These are phyloP conservation scores for Thelonectria discophora DNA, from an alignment of 2,329 filamentous ascomycete genomes.

Conservation along the genomic window DNA sequence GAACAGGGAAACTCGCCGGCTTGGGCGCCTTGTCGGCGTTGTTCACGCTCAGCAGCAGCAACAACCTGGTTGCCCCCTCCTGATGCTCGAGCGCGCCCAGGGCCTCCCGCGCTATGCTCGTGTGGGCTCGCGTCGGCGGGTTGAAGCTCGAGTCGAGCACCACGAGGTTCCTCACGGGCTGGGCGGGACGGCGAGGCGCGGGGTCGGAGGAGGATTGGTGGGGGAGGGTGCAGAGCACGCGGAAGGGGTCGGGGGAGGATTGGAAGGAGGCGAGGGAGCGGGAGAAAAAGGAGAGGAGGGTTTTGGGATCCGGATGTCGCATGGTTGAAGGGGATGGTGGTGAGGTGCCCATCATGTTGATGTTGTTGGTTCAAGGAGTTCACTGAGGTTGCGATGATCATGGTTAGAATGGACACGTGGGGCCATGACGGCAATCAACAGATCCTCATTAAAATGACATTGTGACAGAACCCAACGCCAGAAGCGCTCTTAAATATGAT, in stretches of 20 bases:
- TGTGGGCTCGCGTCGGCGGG: conserved; percentile 70
- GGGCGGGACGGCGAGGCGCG: conserved; percentile 34
- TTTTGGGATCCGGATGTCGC: conserved; percentile 35
- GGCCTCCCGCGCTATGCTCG: conserved; percentile 64
- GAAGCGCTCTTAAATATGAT: conserved; percentile 1
- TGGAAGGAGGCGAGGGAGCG: conserved; percentile 57
- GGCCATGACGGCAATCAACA: conserved; percentile 5
- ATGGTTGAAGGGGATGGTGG: conserved; percentile 22
- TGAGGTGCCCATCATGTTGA: conserved; percentile 11
- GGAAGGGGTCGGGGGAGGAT: conserved; percentile 53
- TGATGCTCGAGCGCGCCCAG: conserved; percentile 35
- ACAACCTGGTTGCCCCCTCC: conserved; percentile 49
- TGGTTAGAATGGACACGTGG: conserved; percentile 24
- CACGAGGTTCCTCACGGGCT: conserved; percentile 52
- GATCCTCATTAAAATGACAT: neutral
- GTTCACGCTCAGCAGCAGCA: conserved; percentile 69
- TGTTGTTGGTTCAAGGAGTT: conserved; percentile 9
- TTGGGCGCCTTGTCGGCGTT: conserved; percentile 74
- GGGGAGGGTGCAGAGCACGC: conserved; percentile 55
- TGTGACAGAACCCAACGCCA: conserved; percentile 19
- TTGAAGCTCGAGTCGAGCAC: conserved; percentile 76
- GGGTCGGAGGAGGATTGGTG: conserved; percentile 24
- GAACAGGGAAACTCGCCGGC: conserved; percentile 72
- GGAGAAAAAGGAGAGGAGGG: conserved; percentile 53
- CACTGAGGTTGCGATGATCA: neutral